Base-by-base conservation (phyloP, 2,329 filamentous ascomycete genomes). In the Stenocarpella maydis region DNA sequence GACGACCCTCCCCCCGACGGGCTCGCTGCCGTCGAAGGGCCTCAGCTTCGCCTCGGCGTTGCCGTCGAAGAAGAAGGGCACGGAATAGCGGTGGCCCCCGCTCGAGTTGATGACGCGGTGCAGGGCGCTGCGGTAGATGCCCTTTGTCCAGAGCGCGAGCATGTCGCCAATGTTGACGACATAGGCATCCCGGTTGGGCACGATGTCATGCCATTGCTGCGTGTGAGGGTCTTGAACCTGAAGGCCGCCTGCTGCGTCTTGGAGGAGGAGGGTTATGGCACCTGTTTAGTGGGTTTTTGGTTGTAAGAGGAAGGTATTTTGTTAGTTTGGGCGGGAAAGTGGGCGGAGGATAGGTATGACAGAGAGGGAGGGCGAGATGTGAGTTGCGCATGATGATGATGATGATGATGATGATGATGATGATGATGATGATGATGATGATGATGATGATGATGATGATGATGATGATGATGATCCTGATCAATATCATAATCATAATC, bases 21-120 rank as follows among this genome's bases (percentile, higher is more conserved):
- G 75, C 65, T 69, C 71, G 61, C 76, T 77, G 17, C 76, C 77
- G 15, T 79, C 78, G 19, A 80, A 73, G 1, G 79, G 78, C 3
- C 71, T 58, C 47, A 80, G 73, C 71, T 74, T 72, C 14, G 76
- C 74, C 63, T 86, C 83, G 7, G 84, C 78, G 76, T 87, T 86
- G 5, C 86, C 86, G 67, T 85, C 84, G 67, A 87, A 84, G 75
- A 88, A 88, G 64, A 88, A 84, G 0, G 86, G 85, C n/a, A 88
- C 79, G 8, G 83, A 86, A 74, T 87, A 89, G 45, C 87, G 80
- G 74, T 87, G 83, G 12, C 77, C 78, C 1, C 79, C 79, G 3
- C 81, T 83, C 52, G 80, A 80, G 77, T 88, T 88, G 72, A 88
- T 83, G 31, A 89, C 87, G 9, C 86, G 79, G 74, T 89, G 87